Base-by-base conservation (phyloP, 331 rosid genomes). In the Dryas integrifolia region DNA sequence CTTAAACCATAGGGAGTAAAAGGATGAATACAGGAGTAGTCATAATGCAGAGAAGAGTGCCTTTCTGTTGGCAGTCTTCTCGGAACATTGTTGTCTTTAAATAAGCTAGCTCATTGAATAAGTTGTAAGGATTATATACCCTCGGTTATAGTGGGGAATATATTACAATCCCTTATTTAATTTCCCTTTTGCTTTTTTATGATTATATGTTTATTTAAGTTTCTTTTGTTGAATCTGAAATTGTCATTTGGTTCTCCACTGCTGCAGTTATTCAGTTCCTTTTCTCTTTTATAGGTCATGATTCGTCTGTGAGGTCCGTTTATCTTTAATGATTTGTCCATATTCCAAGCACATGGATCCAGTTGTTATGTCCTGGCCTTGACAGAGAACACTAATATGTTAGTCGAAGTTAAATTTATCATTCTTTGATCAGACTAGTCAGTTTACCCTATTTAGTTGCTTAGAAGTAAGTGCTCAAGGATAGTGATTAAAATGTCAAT, bases 61-160 rank as follows among this genome's bases (percentile, higher is more conserved):
- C 65, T 69, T 86, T 75, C 79, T 77, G 67, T 74, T 70, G 64
- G 82, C 67, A 70, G 26, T 79, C 84, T 62, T 39, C 61, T 80
- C 72, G 84, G 65, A 84, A 74, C 72, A 86, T 64, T 76, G 16
- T 67, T 85, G 90, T 89, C 78, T 85, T 85, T 85, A 82, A 90
- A 87, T 88, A 92, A 87, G 83, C 83, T 79, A 81, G 84, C 87
- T 80, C 73, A 80, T 83, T 86, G 85, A 88, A 83, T 81, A 83
- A 87, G 77, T 77, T 89, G 88, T 82, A 84, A 86, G 90, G 88
- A 76, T 73, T 84, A 86, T 81, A 84, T 81, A 81, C 76, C 82
- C 84, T 83, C 85, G 81, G 74, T 81, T 86, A 84, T 78, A 88
- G 81, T 76, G 76, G 79, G 81, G 85, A 84, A 86, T 85, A 87